A percentile compares a stretch with the other conserved stretches of the same genome.
Conservation (phyloP, 257 asterid genomes). For the Nicotiana tomentosiformis region DNA sequence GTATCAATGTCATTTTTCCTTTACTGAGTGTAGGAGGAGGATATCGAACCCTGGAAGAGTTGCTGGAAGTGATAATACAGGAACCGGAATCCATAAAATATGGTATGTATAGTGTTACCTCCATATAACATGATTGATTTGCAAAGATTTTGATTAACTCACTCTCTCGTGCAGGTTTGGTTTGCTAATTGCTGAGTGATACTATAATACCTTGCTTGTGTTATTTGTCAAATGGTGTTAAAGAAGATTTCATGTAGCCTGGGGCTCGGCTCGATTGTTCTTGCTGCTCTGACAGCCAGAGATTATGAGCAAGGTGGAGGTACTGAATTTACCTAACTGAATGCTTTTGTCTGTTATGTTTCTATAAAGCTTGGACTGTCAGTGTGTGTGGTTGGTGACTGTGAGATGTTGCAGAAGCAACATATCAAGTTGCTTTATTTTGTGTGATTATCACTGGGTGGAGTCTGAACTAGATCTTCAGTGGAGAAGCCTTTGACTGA, state of each 20-base stretch:
- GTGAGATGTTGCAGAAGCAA: background rate
- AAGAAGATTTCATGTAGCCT: constrained; percentile 83
- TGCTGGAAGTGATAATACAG: constrained; percentile 92
- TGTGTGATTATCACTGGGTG: background rate
- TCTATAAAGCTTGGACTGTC: background rate
- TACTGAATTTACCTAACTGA: constrained; percentile 17
- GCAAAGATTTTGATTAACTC: background rate
- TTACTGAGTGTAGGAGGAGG: constrained; percentile 51
- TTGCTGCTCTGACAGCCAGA: constrained; percentile 66
- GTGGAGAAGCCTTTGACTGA: background rate
- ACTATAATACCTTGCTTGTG: constrained; percentile 62
- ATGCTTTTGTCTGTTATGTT: background rate
- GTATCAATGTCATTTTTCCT: constrained; percentile 2
- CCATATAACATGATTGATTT: background rate
- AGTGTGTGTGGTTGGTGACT: background rate
- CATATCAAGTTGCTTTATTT: background rate
- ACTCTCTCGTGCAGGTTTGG: constrained; percentile 49
- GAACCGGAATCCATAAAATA: constrained; percentile 81
- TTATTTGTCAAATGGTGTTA: constrained; percentile 78
- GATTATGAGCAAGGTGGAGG: constrained; percentile 84
- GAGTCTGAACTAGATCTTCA: background rate
- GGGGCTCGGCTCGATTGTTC: constrained; percentile 61
- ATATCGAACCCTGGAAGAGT: constrained; percentile 88
- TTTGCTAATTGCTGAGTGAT: constrained; percentile 79
- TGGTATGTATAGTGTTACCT: constrained; percentile 28